A percentile compares a stretch with the other conserved stretches of the same genome.
Conservation (phyloP, 2,329 filamentous ascomycete genomes). For the Colletotrichum eremochloae region DNA sequence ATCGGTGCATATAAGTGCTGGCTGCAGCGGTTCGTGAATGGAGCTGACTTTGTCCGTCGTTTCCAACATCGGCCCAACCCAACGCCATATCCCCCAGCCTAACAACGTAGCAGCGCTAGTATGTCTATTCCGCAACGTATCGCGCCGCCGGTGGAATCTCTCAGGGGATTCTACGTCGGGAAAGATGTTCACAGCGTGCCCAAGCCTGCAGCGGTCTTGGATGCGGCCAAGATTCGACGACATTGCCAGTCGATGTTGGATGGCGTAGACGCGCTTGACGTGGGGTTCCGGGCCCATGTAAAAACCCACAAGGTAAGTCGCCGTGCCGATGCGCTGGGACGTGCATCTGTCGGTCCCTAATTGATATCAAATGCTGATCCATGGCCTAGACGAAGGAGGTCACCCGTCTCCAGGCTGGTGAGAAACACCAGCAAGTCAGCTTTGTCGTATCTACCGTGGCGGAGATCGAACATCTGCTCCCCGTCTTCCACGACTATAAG, state of each 20-base stretch:
- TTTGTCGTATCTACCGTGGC: constrained; percentile 71
- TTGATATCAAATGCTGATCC: no score
- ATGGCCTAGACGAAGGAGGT: constrained; percentile 64
- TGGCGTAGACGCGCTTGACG: constrained; percentile 60
- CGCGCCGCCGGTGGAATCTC: constrained; percentile 18
- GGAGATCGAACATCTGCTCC: constrained; percentile 68
- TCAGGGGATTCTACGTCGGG: constrained; percentile 48
- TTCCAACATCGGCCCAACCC: background rate
- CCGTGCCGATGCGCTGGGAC: background rate
- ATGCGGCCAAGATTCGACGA: constrained; percentile 63
- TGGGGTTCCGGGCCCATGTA: constrained; percentile 72
- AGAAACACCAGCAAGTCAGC: constrained; percentile 55
- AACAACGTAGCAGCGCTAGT: background rate
- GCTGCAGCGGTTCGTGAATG: background rate
- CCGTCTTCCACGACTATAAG: constrained; percentile 53
- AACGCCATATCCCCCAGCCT: no score
- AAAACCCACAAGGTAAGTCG: constrained; percentile 73
- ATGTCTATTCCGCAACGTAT: constrained; percentile 46
- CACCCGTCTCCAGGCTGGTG: constrained; percentile 67
- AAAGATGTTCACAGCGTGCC: constrained; percentile 54
- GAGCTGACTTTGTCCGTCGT: background rate
- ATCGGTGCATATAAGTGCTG: background rate
- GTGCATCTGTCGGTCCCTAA: no score
- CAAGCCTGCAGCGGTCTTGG: constrained; percentile 69
- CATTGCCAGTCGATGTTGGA: constrained; percentile 71